A percentile compares a stretch with the other conserved stretches of the same genome.
These are phyloP conservation scores for Mimosa bimucronata DNA, from an alignment of 306 rosid genomes.

Conservation along the genomic window DNA sequence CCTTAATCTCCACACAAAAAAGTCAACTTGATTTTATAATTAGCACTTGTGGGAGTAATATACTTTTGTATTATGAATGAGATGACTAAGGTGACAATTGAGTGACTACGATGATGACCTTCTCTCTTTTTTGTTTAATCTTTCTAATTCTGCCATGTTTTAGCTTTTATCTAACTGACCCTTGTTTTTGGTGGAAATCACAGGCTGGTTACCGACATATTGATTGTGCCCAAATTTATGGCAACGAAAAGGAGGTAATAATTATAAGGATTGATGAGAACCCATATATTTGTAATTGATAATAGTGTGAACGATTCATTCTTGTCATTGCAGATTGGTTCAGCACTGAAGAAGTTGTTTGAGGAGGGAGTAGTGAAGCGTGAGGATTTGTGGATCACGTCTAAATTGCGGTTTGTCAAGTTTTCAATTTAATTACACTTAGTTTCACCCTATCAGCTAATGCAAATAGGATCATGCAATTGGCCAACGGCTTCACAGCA, in stretches of 20 bases:
- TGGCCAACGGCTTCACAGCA: no score
- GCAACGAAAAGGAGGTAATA: constrained; percentile 83
- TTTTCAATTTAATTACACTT: not conserved
- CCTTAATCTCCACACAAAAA: no score
- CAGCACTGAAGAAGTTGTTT: constrained; percentile 64
- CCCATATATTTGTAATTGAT: not conserved
- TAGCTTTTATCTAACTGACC: not conserved
- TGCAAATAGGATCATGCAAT: constrained; percentile 7
- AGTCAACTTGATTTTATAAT: not conserved
- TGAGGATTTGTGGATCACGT: constrained; percentile 89
- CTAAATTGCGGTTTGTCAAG: constrained; percentile 75
- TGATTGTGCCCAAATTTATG: constrained; percentile 80
- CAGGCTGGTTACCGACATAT: constrained; percentile 85
- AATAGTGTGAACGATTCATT: not conserved
- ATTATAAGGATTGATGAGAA: not conserved
- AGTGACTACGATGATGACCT: not conserved
- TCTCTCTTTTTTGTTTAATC: not conserved
- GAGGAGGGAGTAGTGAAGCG: constrained; percentile 80
- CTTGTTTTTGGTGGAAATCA: not conserved
- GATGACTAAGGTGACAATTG: not conserved
- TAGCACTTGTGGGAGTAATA: no score
- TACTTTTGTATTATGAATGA: not conserved
- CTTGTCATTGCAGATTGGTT: constrained; percentile 61
- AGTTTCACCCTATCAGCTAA: not conserved
- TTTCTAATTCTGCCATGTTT: not conserved